These are phyloP conservation scores for Nelumbo lutea DNA, from an alignment of 164 flowering plant genomes.

Conservation along the genomic window DNA sequence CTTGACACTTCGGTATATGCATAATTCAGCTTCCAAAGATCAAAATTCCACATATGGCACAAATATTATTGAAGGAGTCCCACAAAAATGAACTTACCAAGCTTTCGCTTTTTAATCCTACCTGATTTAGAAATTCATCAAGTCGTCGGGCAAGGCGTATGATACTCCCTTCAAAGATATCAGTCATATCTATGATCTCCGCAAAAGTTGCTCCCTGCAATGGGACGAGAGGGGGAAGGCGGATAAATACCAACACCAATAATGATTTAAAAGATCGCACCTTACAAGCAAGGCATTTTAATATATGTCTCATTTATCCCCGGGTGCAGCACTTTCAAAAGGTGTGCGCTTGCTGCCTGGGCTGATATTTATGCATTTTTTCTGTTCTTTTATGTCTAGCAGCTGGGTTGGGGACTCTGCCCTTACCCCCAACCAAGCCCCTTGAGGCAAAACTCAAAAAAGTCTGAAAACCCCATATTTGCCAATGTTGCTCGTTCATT, in stretches of 20 bases:
- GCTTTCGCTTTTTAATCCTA: conserved; percentile 10
- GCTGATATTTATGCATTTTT: too few species aligned
- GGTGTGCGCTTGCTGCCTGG: too few species aligned
- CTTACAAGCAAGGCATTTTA: too few species aligned
- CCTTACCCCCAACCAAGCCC: too few species aligned
- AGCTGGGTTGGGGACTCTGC: too few species aligned
- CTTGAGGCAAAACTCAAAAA: too few species aligned
- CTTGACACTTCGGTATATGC: too few species aligned
- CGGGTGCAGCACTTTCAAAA: too few species aligned
- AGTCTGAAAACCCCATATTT: too few species aligned
- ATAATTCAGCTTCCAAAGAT: neutral
- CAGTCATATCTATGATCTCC: conserved; percentile 94
- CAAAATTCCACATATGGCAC: neutral
- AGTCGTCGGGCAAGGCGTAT: conserved; percentile 85
- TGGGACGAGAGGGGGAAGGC: neutral
- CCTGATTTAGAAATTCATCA: conserved; percentile 97
- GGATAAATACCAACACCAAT: neutral
- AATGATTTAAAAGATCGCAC: neutral
- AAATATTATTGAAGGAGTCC: neutral
- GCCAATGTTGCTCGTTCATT: too few species aligned
- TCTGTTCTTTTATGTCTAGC: too few species aligned
- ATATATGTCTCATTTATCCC: too few species aligned
- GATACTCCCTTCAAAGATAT: conserved; percentile 95
- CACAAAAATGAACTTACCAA: neutral
- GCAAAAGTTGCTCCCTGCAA: conserved; percentile 80